Base-by-base conservation (phyloP, 116 monocot genomes). In the Zostera marina region DNA sequence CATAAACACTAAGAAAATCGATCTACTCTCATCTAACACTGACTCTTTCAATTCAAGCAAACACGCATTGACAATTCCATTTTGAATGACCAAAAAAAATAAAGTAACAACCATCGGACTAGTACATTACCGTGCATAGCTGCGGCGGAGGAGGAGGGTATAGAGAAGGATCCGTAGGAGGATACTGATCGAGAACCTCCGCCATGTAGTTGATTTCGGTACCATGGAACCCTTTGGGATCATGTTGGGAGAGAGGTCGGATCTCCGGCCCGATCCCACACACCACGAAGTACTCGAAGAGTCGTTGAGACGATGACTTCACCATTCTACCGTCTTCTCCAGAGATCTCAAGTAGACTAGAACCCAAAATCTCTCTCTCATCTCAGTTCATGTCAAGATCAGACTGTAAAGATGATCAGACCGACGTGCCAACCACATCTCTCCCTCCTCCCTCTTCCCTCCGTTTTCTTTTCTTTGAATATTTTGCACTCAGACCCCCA, bases 221-320 rank as follows among this genome's bases (percentile, higher is more conserved):
- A 7, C 96, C 96, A 5, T 85, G 85, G 63, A 59, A 96, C 12
- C 89, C 96, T 67, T 78, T 84, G 51, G 7, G 66, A 17, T 78
- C 82, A 26, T 96, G 85, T 49, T 17, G 20, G 49, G 49, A 49
- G 13, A 93, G 77, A 2, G 88, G 68, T 53, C 66, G 77, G 75
- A 96, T 82, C 69, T 89, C 89, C 32, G 96, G 96, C 14, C 96
- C 96, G 52, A 96, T 71, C 41, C 96, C 96, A 66, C 96, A 96
- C 43, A 96, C 96, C 59, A 96, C 96, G 69, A 96, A 96, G 76
- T 96, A 96, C 76, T 96, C 96, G 69, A 96, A 89, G 49, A 96
- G 52, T 49, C 82, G 55, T 32, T 61, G 62, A 24, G 69, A 54
- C 62, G 62, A 46, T 32, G 53, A 53, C 45, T 39, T 9, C 39